Base-by-base conservation (phyloP, 441 rosid species). In the Erodium texanum region DNA sequence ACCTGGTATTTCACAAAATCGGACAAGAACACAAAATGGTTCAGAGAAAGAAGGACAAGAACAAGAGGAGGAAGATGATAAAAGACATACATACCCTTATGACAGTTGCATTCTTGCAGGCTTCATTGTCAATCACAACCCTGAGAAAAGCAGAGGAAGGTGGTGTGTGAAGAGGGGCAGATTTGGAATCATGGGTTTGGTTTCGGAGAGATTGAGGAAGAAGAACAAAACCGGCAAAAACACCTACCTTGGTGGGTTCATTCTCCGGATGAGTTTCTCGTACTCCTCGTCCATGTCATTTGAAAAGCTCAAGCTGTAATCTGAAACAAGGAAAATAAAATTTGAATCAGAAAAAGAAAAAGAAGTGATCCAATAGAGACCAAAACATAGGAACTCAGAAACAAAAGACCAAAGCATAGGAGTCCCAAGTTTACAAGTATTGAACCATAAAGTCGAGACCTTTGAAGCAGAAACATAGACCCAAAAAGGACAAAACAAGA, bases 201-300 rank as follows among this genome's bases (percentile, higher is more conserved):
- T 29, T 29, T 29, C 34, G 34, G 34, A 29, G 34, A 29, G 34
- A 29, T 29, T 29, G 34, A 29, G 34, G 34, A 67, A 52, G 4
- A 56, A 3, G 24, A 24, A 5, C 24, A 10, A 6, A 5, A 45
- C 23, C 11, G n/a, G n/a, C n/a, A 29, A 29, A 7, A 29, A 29
- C 6, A 29, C 6, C 19, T 66, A 82, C 85, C 84, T 82, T 50
- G 87, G 84, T 50, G 84, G 82, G 74, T 84, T 84, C 76, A 84
- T 80, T 73, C 85, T 84, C 62, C 82, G 71, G 58, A 77, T 72
- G 66, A 82, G 85, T 74, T 82, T 84, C n/a, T 82, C 83, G 69
- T 76, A 84, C 66, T 80, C 88, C 62, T 82, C 83, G 38, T 75
- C 83, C 82, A 81, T 83, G 74, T 10, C 45, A 7, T 10, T 38